Base-by-base conservation (phyloP, 78 protist genomes). In the Dictyostelium purpureum region DNA sequence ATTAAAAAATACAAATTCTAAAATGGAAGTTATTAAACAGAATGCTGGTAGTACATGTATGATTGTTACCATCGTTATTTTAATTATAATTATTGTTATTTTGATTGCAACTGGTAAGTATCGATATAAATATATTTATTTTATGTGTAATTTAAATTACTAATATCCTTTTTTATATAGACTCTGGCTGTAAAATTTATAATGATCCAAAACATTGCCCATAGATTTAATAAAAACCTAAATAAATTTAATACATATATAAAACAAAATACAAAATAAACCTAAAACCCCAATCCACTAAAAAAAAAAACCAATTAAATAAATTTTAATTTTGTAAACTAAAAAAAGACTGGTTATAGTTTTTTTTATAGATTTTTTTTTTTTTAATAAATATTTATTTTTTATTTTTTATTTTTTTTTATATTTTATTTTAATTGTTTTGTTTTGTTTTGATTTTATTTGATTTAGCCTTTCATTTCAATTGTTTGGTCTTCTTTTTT, bases 11-110 rank as follows among this genome's bases (percentile, higher is more conserved):
- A 65, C 92, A 70, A 85, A 70, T 28, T 61, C 71, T 56, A 85
- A 37, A 66, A 85, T 85, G 82, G 59, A 70, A 37, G 56, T 18
- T 28, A 21, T 85, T 16, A 70, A 42, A 61, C 49, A 73, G 42
- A 85, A 85, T 73, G 92, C 92, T 14, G 59, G 92, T n/a, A 85
- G 92, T 74, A 67, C 79, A 37, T 73, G 92, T 73, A 42, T 85
- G 63, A 85, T 85, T 33, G 67, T 85, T n/a, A 31, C 24, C 19
- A 85, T 85, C 24, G 82, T 85, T 45, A 35, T 85, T 38, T 85
- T 85, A 73, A 85, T 85, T 61, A 59, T 85, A 10, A 26, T 85
- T 35, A 85, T 85, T 19, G 66, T 85, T 40, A 76, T 59, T 61
- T 85, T 85, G 21, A n/a, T 85, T 40, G 92, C 92, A 73, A 85